Base-by-base conservation (phyloP, 331 rosid species). In the Acacia concinna region DNA sequence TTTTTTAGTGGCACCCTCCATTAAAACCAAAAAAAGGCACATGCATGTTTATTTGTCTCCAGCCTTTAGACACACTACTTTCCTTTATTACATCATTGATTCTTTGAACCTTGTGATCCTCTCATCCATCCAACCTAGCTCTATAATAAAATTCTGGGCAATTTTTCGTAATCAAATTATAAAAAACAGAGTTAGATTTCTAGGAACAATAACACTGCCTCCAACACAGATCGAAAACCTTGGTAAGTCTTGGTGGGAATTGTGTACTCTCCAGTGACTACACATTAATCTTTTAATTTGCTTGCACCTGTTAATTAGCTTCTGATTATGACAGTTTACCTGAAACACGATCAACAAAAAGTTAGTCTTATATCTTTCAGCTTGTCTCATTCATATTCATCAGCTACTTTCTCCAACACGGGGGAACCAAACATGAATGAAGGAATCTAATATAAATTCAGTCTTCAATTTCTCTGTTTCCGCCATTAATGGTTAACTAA, bases 401-500 rank as follows among this genome's bases (percentile, higher is more conserved):
- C 57, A 38, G 37, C 76, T 15, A 38, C 68, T 41, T 72, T 37
- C 25, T 64, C 41, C 0, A 73, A 25, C 74, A 56, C 28, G 59
- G 60, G 43, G 67, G 44, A 38, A n/a, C 41, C 35, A 49, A 35
- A 49, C 41, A 21, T 25, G 38, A 72, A 71, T 49, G 23, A 72
- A 10, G 66, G 65, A 59, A 13, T 59, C 66, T 27, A 25, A 15
- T 46, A 49, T 14, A 15, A 17, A 49, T 59, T 59, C 66, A 59
- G 12, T 47, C 38, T 66, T 77, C 38, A 18, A 4, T 49, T 46
- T 46, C 31, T 27, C 3, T 54, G 27, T 38, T 15, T 30, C 71
- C n/a, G 49, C 35, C 59, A 78, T 69, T 21, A 40, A 41, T 70
- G 63, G 71, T 59, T 30, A 78, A 78, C 77, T 20, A 78, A 52